phyloP scores from a whole-genome alignment of 2,329 filamentous ascomycete species.

The Myriosclerotinia scirpicola region DNA sequence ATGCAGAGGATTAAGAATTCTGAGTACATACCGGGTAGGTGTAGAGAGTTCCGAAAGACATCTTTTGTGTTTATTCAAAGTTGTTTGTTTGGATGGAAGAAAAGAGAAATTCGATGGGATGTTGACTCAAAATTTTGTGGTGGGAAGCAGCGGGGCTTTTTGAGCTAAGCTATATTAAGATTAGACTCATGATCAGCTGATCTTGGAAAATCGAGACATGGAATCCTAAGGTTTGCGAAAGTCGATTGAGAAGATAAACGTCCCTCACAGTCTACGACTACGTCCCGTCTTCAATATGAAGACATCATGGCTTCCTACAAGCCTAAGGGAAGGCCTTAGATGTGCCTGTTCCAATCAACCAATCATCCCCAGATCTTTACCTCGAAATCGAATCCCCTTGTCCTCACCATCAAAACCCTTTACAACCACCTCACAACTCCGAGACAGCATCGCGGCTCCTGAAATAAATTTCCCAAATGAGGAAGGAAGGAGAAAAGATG shows the following conservation, averaged over 20 bases:
- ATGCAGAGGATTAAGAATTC: not conserved
- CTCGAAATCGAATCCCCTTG: constrained; percentile 27
- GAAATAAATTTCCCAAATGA: constrained; percentile 45
- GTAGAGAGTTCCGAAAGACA: constrained; percentile 99
- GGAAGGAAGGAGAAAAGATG: constrained; percentile 27
- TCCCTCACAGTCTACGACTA: constrained; percentile 6
- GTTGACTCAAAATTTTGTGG: constrained; percentile 23
- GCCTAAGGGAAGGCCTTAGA: constrained; percentile 35
- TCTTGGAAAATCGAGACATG: constrained; percentile 19
- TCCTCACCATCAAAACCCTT: constrained; percentile 34
- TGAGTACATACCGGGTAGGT: constrained; percentile 65
- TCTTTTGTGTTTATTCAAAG: constrained; percentile 45
- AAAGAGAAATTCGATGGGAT: constrained; percentile 23
- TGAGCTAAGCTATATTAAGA: constrained; percentile 5
- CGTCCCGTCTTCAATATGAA: constrained; percentile 37
- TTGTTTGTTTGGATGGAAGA: constrained; percentile 20
- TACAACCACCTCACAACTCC: constrained; percentile 35
- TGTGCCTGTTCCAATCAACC: constrained; percentile 29
- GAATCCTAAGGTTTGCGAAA: constrained; percentile 13
- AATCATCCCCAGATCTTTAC: constrained; percentile 20
- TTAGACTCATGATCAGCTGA: constrained; percentile 13
- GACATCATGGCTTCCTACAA: constrained; percentile 37
- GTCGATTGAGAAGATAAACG: constrained; percentile 13
- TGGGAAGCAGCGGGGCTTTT: constrained; percentile 11
- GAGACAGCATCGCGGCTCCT: constrained; percentile 46